Percentiles rank a stretch among this genome's conserved stretches.
Evolutionary conservation across 208 protist species (phyloP).

Genomic region (Acanthamoeba triangularis): DNA sequence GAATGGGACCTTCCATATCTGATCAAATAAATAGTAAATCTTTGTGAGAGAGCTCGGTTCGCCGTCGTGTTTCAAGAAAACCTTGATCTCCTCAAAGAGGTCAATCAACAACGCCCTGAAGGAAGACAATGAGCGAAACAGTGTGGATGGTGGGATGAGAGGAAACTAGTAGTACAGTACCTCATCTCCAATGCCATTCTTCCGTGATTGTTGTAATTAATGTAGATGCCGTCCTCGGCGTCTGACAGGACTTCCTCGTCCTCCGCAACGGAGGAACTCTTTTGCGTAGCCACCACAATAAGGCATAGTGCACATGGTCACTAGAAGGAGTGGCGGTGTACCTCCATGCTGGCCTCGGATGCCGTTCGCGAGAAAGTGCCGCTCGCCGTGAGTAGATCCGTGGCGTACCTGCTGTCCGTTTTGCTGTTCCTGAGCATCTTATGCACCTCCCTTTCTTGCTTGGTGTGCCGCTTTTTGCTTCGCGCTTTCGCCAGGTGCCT

Average conservation of each 20-base stretch:
- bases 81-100: slow-evolving; percentile 51
- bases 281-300: no score
- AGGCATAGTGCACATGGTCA: not conserved
- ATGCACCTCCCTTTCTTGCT: slow-evolving; percentile 8
- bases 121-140: not conserved
- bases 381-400: not conserved
- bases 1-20: not conserved
- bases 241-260: not conserved
- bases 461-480: not conserved
- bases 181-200: slow-evolving; percentile 21
- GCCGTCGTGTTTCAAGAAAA: slow-evolving; percentile 36
- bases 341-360: not conserved
- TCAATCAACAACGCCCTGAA: not conserved
- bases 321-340: not conserved
- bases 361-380: not conserved
- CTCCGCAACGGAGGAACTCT: not conserved
- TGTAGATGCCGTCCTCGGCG: not conserved
- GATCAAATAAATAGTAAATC: slow-evolving; percentile 48
- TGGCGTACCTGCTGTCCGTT: not conserved
- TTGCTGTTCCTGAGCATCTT: slow-evolving; percentile 55
- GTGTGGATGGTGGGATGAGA: not conserved
- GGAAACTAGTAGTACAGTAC: not conserved
- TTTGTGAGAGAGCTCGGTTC: not conserved
- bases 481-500: not conserved
- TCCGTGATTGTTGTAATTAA: not conserved